Base-by-base conservation (phyloP, 139 green algal genomes). In the Micractinium sp. region DNA sequence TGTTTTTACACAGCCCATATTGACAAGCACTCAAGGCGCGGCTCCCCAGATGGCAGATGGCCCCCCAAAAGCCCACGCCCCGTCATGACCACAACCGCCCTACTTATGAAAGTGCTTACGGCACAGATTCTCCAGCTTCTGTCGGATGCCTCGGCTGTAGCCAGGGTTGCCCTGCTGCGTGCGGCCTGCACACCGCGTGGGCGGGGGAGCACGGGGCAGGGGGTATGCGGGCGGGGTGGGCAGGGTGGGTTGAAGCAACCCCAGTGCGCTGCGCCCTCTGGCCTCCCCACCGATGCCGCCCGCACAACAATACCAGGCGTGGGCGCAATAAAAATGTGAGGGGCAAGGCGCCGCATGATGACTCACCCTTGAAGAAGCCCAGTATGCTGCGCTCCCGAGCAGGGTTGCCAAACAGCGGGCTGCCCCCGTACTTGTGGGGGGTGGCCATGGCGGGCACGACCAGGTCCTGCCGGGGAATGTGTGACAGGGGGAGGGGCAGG, bases 391-490 rank as follows among this genome's bases (percentile, higher is more conserved):
- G 86, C 5, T 74, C 63, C 35, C 36, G 73, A 16, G 86, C 19
- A 1, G 31, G 27, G 36, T 0, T 25, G 5, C 90, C 90, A 31
- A 90, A 23, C 38, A 93, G 87, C 14, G 93, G 92, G 16, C 86
- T 91, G 12, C 27, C 0, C 7, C 0, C 0, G 53, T 88, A 95
- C 74, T 94, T 90, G 1, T 66, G 35, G 12, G 88, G 88, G 4
- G 67, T 31, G 88, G 90, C 90, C 81, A 94, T 91, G 0, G 73
- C 12, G 3, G 93, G 93, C 4, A 95, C 87, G 0, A 94, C 88
- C 77, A 95, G 79, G 63, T 95, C 92, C 87, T 92, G 91, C 35
- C 29, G 82, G 19, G 29, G 31, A 9, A 13, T 13, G 63, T 14
- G n/a, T 53, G 27, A 47, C 18, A 13, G 53, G 75, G 33, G 31